phyloP scores from a whole-genome alignment of 306 rosid genomes.

The Chamaecrista fasciculata region DNA sequence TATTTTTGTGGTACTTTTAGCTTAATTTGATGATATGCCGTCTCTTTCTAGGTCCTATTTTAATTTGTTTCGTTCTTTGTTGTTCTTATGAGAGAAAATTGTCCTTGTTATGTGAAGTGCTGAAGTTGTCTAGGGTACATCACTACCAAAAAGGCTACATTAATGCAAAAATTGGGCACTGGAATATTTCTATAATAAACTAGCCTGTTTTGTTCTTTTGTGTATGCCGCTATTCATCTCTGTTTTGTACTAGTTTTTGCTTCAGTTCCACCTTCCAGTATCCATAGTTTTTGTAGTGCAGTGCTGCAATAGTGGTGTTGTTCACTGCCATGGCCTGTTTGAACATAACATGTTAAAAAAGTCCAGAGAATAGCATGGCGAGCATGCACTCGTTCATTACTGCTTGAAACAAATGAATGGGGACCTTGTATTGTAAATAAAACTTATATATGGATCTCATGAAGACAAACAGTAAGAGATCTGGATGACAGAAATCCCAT shows the following conservation, averaged over 20 bases:
- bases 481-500: not conserved
- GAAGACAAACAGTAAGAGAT: not conserved
- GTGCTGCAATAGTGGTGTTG: not conserved
- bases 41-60: not conserved
- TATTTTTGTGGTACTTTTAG: slow-evolving; percentile 12
- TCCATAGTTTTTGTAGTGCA: not conserved
- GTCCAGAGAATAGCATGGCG: too few relatives aligned
- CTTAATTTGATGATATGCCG: slow-evolving; percentile 3
- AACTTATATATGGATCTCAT: not conserved
- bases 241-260: not conserved
- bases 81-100: slow-evolving; percentile 11
- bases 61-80: not conserved
- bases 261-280: not conserved
- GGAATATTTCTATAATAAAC: not conserved
- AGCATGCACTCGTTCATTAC: too few relatives aligned
- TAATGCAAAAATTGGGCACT: slow-evolving; percentile 4
- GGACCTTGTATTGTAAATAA: not conserved
- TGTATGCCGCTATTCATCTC: not conserved
- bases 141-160: not conserved
- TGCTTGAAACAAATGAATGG: not conserved
- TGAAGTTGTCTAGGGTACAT: not conserved
- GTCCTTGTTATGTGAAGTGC: slow-evolving; percentile 18
- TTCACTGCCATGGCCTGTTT: too few relatives aligned
- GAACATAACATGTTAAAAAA: too few relatives aligned
- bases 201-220: slow-evolving; percentile 1